phyloP scores from a whole-genome alignment of 768 basidiomycete genomes.

The Jaapia argillacea region DNA sequence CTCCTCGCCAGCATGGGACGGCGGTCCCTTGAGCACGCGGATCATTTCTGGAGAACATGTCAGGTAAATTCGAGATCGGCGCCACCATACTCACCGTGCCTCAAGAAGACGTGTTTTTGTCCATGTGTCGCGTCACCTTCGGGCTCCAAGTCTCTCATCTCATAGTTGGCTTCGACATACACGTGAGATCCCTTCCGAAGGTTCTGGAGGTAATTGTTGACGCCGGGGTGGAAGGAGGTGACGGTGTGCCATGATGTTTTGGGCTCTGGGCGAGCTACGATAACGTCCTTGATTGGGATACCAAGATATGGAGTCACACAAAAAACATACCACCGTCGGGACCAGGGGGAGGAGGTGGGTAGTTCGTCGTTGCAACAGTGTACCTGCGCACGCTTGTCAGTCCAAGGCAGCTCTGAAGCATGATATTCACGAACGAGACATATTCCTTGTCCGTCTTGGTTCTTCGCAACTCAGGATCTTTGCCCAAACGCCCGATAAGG shows the following conservation, averaged over 20 bases:
- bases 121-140: conserved; percentile 59
- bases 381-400: conserved; percentile 37
- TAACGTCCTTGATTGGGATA: neutral
- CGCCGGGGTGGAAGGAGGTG: conserved; percentile 53
- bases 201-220: conserved; percentile 55
- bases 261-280: conserved; percentile 39
- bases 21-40: too few species aligned
- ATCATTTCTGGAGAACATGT: too few species aligned
- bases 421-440: conserved; percentile 41
- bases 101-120: conserved; percentile 75
- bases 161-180: conserved; percentile 73
- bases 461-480: conserved; percentile 56
- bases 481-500: conserved; percentile 66
- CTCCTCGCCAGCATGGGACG: too few species aligned
- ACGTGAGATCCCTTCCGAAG: conserved; percentile 67
- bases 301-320: neutral
- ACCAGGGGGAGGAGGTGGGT: conserved; percentile 42
- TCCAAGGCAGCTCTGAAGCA: neutral
- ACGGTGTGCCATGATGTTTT: conserved; percentile 69
- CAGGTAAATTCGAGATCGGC: too few species aligned
- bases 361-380: conserved; percentile 64
- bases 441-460: conserved; percentile 76
- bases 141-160: conserved; percentile 63
- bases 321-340: conserved; percentile 48
- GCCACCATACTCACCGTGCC: conserved; percentile 50